A percentile compares a stretch with the other conserved stretches of the same genome.
Evolutionary conservation across 306 rosid genomes (phyloP).

Genomic region (Cicer bijugum): DNA sequence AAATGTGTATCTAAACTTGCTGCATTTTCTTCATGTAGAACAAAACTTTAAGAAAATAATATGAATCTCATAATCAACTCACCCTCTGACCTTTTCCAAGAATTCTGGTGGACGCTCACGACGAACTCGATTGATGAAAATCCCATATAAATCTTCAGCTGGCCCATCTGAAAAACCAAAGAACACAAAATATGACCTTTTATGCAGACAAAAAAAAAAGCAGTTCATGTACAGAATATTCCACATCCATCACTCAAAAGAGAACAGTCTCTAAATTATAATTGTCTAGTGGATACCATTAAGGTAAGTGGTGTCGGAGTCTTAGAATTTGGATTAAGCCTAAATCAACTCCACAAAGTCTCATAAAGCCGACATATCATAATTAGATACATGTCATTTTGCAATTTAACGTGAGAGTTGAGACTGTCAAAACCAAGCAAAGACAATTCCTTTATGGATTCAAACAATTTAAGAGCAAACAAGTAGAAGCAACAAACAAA

Average conservation of each 20-base stretch:
- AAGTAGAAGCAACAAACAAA: slow-evolving; percentile 16
- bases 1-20: slow-evolving; percentile 10
- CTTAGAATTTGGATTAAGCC: background rate
- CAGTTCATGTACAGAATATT: background rate
- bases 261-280: background rate
- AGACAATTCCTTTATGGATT: slow-evolving; percentile 9
- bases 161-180: slow-evolving; percentile 76
- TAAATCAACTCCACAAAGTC: background rate
- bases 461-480: slow-evolving; percentile 16
- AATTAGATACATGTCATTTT: background rate
- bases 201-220: background rate
- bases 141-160: slow-evolving; percentile 90
- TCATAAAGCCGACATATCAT: background rate
- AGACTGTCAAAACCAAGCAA: background rate
- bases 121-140: slow-evolving; percentile 90
- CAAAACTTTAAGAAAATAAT: background rate
- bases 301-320: background rate
- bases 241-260: slow-evolving; percentile 3
- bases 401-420: background rate
- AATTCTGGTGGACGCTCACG: slow-evolving; percentile 87
- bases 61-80: slow-evolving; percentile 52
- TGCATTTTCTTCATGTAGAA: slow-evolving; percentile 24
- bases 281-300: background rate
- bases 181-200: slow-evolving; percentile 3
- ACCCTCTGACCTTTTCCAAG: slow-evolving; percentile 85